These are phyloP conservation scores for Saksenaea oblongispora DNA, from an alignment of 371 early-diverging fungal genomes.

Conservation along the genomic window DNA sequence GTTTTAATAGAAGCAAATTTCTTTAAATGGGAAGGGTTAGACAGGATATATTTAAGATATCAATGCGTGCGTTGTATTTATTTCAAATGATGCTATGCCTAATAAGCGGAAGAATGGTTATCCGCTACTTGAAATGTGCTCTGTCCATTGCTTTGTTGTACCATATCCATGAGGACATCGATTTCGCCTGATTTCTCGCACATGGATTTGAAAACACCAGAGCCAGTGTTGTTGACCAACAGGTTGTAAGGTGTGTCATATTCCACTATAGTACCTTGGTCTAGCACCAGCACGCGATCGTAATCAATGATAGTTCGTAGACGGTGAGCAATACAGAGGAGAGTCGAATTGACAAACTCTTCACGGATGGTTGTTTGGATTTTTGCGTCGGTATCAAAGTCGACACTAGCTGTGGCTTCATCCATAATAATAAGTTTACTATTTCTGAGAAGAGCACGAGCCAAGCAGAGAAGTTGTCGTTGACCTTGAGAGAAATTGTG, in stretches of 20 bases:
- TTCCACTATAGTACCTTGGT: conserved; percentile 21
- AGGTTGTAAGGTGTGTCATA: conserved; percentile 24
- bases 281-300: conserved; percentile 28
- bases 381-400: conserved; percentile 52
- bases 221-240: conserved; percentile 27
- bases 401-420: conserved; percentile 56
- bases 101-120: neutral
- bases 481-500: conserved; percentile 76
- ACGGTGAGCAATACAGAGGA: conserved; percentile 66
- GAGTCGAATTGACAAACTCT: conserved; percentile 54
- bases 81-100: neutral
- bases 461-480: conserved; percentile 76
- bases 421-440: conserved; percentile 51
- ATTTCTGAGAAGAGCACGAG: conserved; percentile 63
- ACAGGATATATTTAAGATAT: no score
- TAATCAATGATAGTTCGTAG: conserved; percentile 48
- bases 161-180: conserved; percentile 38
- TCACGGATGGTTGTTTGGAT: conserved; percentile 55
- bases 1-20: no score
- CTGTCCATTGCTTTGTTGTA: neutral
- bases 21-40: no score
- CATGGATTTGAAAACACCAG: conserved; percentile 52
- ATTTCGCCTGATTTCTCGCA: conserved; percentile 63
- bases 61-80: no score
- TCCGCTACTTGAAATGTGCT: neutral